phyloP scores from a whole-genome alignment of 768 basidiomycete species.

The Amanita pallidorosea region DNA sequence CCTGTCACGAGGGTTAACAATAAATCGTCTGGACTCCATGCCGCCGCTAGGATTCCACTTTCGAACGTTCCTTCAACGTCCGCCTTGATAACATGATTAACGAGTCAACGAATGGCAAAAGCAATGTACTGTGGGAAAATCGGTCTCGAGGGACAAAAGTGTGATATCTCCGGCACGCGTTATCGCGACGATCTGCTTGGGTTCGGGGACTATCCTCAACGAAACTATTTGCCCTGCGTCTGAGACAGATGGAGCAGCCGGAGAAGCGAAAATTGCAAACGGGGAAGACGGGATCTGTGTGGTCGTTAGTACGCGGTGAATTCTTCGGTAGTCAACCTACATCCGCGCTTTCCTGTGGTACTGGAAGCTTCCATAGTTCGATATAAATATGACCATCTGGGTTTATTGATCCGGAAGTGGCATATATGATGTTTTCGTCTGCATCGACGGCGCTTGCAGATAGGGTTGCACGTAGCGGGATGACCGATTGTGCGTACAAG shows the following conservation, averaged over 20 bases:
- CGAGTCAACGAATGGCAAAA: too few species aligned
- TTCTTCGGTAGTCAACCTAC: conserved; percentile 6
- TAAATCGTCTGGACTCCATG: conserved; percentile 90
- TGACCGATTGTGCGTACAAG: conserved; percentile 22
- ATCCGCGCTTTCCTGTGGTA: conserved; percentile 11
- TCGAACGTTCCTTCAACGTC: conserved; percentile 87
- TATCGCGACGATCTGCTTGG: conserved; percentile 53
- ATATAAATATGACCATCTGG: conserved; percentile 42
- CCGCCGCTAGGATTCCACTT: conserved; percentile 67
- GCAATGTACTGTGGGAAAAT: conserved; percentile 21
- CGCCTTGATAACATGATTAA: conserved; percentile 26
- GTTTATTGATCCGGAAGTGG: conserved; percentile 38
- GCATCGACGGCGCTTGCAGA: conserved; percentile 46
- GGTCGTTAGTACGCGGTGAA: background rate
- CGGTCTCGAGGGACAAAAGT: conserved; percentile 33
- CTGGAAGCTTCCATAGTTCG: conserved; percentile 41
- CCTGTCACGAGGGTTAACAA: conserved; percentile 78
- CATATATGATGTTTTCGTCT: conserved; percentile 51
- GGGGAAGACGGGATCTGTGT: conserved; percentile 14
- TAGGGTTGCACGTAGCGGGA: conserved; percentile 23
- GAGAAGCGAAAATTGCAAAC: conserved; percentile 27
- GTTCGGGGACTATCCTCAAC: conserved; percentile 63
- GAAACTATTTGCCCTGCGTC: conserved; percentile 40
- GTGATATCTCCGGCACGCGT: conserved; percentile 79
- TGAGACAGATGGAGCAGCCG: conserved; percentile 16